Evolutionary conservation across 495 filamentous ascomycete genomes (phyloP), one percentile per base, ranked within the genome.

Genomic region (Rhypophila decipiens): DNA sequence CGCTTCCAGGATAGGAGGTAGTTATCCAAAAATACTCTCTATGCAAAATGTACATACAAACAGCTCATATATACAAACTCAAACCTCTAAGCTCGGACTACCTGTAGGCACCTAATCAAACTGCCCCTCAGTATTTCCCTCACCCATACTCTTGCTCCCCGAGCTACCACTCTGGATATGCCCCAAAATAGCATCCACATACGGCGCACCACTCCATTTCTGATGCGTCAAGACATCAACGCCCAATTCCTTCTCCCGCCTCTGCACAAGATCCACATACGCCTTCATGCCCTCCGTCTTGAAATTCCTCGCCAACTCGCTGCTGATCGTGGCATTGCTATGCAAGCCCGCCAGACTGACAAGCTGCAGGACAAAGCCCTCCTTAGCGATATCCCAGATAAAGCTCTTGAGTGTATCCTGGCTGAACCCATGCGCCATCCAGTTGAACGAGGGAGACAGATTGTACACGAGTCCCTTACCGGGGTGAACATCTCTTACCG

Each of bases 191-290:
- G 89, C 91, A 69, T 98, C 93, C 48, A 97, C 83, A 60, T 96
- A 96, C 15, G 72, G 73, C 0, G 93, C 93, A 10, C 93, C 93
- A 57, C 89, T 95, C 91, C 93, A 98, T 59, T 94, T 96, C 74
- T 98, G 93, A 65, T 98, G 93, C 24, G 91, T 98, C 47, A 98
- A 73, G 13, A 98, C 93, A 60, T 98, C 93, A 18, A 89, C 88
- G 12, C 88, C 90, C 5, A 93, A 64, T 48, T 95, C 91, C 71
- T 95, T 95, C 74, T 98, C 93, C 41, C 84, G 76, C 31, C 76
- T 68, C 61, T 98, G 93, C 31, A 98, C 80, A 4, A 96, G 67
- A 24, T 94, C 83, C 5, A 98, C 93, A 63, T 98, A 98, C 5
- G 93, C 93, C 41, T 86, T 71, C 93, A 98, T 98, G 17, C 93